Base-by-base conservation (phyloP, 2,329 filamentous ascomycete genomes). In the Xylariaceae sp. region DNA sequence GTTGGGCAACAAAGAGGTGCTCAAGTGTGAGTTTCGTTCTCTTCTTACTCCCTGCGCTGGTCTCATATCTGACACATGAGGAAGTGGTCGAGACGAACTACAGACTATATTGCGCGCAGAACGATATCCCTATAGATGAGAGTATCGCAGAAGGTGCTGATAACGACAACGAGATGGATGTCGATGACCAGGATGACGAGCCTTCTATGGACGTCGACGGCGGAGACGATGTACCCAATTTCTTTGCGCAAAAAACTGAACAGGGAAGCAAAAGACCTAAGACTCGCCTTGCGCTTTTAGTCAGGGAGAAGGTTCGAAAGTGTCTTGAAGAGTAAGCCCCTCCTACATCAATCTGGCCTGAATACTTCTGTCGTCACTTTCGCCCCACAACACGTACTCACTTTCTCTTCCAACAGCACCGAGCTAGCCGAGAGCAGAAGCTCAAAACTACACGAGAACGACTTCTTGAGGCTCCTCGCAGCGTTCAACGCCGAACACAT, bases 401-500 rank as follows among this genome's bases (percentile, higher is more conserved):
- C 16, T 4, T 16, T 38, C 4, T 5, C 34, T 5, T 38, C 13
- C 34, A 10, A 5, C 10, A 38, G 34, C 58, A 96, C 92, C 0
- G 81, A 84, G 44, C 76, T 97, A 48, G 87, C 86, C 3, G 90
- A 96, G 55, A 90, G 88, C 74, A 79, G 93, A 59, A 83, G 92
- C 11, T 81, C 90, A 55, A 86, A 94, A 76, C 95, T 91, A 65
- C 91, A 97, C 65, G 90, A 97, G 73, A 92, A 88, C 47, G 92
- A 96, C 64, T 97, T 97, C 67, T 73, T 99, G 67, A 86, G 86
- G 61, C 71, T 97, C 59, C 72, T 96, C 38, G 80, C 77, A 60
- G 87, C 88, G 2, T 96, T 97, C 71, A 96, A 97, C 68, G 83
- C 90, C 60, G 90, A 96, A 68, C 90, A 90, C 28, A 93, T 97